phyloP scores from a whole-genome alignment of 345 rosid species.

The Gossypium stocksii region DNA sequence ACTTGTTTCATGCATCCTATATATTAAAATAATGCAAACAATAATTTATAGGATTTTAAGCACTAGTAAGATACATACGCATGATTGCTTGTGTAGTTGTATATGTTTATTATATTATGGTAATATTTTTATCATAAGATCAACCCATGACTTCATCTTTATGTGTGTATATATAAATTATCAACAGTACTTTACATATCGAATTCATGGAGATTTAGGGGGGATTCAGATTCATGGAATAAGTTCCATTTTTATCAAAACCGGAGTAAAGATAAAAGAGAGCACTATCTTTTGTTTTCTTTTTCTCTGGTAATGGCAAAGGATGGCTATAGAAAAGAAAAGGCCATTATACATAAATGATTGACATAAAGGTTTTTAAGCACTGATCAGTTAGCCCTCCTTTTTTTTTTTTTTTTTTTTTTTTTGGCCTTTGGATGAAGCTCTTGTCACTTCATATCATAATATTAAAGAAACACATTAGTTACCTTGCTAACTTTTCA shows the following conservation, averaged over 20 bases:
- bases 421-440: neutral
- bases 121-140: neutral
- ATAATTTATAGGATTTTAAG: neutral
- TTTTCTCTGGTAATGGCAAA: slow-evolving; percentile 13
- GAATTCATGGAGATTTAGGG: neutral
- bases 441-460: neutral
- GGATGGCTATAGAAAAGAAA: slow-evolving; percentile 17
- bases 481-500: neutral
- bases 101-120: neutral
- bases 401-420: too few species aligned
- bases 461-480: slow-evolving; percentile 6
- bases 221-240: neutral
- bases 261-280: neutral
- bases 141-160: neutral
- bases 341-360: slow-evolving; percentile 29
- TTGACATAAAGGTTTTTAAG: slow-evolving; percentile 18
- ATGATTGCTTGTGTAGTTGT: neutral
- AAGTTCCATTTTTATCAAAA: slow-evolving; percentile 5
- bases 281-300: neutral
- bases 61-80: neutral
- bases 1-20: neutral
- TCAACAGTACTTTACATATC: neutral
- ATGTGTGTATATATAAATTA: neutral
- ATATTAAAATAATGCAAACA: neutral
- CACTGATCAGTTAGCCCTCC: neutral